Percentiles rank a stretch among this genome's conserved stretches.
These are phyloP conservation scores for Helminthosporium solani DNA, from an alignment of 2,329 filamentous ascomycete genomes.

Conservation along the genomic window DNA sequence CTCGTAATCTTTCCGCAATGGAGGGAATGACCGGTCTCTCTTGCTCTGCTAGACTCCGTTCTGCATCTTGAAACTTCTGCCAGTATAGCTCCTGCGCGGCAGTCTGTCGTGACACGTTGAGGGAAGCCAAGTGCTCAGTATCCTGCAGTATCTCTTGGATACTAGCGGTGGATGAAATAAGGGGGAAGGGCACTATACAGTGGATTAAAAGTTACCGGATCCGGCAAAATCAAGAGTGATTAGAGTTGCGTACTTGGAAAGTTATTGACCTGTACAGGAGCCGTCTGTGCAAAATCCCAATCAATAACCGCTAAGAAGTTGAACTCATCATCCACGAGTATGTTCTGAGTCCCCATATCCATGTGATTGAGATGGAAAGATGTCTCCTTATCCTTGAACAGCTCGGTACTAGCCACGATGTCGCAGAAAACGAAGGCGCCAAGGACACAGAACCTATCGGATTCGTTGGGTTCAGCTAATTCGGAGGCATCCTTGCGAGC, in stretches of 20 bases:
- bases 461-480: not conserved
- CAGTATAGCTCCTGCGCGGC: not conserved
- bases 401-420: conserved; percentile 20
- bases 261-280: conserved; percentile 28
- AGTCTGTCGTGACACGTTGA: not conserved
- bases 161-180: conserved; percentile 15
- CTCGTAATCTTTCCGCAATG: not conserved
- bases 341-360: conserved; percentile 38
- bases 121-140: not conserved
- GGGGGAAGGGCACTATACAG: conserved; percentile 36
- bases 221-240: not conserved
- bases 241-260: conserved; percentile 1
- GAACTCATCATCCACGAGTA: conserved; percentile 33
- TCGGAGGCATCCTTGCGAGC: conserved; percentile 5
- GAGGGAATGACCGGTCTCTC: conserved; percentile 3
- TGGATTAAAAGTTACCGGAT: conserved; percentile 5
- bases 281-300: conserved; percentile 38
- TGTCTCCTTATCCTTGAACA: conserved; percentile 17
- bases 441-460: conserved; percentile 3
- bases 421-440: conserved; percentile 23
- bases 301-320: conserved; percentile 37
- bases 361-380: conserved; percentile 35
- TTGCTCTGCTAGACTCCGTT: conserved; percentile 1
- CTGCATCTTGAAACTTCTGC: conserved; percentile 3
- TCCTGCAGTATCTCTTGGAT: conserved; percentile 10